Conservation (phyloP, 192 early-diverging fungal genomes). For the Coemansia sp. region DNA sequence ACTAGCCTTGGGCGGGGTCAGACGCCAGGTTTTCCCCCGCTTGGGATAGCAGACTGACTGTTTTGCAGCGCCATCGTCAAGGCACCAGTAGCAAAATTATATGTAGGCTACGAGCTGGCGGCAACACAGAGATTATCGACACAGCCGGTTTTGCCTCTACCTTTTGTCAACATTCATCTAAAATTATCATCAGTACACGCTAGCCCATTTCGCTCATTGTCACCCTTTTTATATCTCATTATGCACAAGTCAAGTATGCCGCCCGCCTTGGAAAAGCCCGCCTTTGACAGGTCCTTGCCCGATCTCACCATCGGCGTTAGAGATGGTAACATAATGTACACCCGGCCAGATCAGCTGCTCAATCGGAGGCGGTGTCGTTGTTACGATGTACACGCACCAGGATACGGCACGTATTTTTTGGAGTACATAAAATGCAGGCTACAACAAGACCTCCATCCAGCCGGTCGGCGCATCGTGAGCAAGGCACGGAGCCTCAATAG, state of each 20-base stretch:
- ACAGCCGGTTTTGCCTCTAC: neutral
- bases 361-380: conserved; percentile 35
- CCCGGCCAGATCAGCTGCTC: conserved; percentile 33
- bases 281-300: conserved; percentile 26
- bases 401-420: conserved; percentile 13
- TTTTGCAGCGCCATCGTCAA: neutral
- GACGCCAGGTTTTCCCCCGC: neutral
- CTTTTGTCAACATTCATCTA: neutral
- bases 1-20: neutral
- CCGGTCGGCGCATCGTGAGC: conserved; percentile 16
- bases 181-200: neutral
- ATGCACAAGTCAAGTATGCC: neutral
- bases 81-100: neutral
- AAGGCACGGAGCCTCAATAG: conserved; percentile 14
- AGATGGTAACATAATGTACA: conserved; percentile 44
- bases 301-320: conserved; percentile 42
- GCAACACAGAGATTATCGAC: neutral
- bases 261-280: conserved; percentile 6
- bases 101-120: neutral
- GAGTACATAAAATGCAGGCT: conserved; percentile 23
- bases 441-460: conserved; percentile 12
- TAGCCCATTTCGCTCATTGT: neutral
- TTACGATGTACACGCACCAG: conserved; percentile 6
- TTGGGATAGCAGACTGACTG: neutral
- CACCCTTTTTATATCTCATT: neutral